A percentile compares a stretch with the other conserved stretches of the same genome.
phyloP scores from a whole-genome alignment of 2,329 filamentous ascomycete species.

The Leptographium radiaticola region DNA sequence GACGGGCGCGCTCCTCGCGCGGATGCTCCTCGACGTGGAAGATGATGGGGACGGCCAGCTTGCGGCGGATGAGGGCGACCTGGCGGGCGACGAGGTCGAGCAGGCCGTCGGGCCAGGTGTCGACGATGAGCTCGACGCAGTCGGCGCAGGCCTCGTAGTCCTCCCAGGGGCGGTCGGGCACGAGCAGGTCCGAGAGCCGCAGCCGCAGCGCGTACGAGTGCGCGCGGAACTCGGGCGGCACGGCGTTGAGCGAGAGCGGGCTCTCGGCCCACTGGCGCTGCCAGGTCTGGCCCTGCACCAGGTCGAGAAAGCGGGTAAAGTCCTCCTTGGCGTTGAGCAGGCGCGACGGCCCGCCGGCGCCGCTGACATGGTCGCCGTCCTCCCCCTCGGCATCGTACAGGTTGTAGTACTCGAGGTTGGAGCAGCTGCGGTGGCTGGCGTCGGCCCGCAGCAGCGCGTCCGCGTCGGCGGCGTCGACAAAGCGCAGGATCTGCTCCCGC shows the following conservation, averaged over 20 bases:
- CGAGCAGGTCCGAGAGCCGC: constrained; percentile 44
- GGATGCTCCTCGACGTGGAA: constrained; percentile 41
- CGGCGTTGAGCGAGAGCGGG: constrained; percentile 45
- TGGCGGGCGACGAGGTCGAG: constrained; percentile 37
- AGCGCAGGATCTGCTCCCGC: constrained; percentile 44
- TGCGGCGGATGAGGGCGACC: constrained; percentile 43
- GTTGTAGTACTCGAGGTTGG: constrained; percentile 63
- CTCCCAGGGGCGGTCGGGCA: constrained; percentile 34
- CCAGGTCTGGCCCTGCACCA: constrained; percentile 39
- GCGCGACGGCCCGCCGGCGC: constrained; percentile 33
- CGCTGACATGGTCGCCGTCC: constrained; percentile 1
- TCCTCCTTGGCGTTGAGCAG: constrained; percentile 48
- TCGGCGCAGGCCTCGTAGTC: constrained; percentile 45
- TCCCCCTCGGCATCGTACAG: constrained; percentile 27
- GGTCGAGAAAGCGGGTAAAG: constrained; percentile 45
- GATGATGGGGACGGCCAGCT: constrained; percentile 42
- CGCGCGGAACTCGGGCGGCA: constrained; percentile 42
- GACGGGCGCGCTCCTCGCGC: constrained; percentile 25
- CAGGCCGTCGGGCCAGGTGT: constrained; percentile 39
- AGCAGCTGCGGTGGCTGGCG: constrained; percentile 45
- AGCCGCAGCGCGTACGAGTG: constrained; percentile 51
- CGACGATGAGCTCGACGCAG: constrained; percentile 46
- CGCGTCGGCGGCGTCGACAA: constrained; percentile 40
- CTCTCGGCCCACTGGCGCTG: constrained; percentile 41
- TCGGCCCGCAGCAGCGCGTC: constrained; percentile 42